These are phyloP conservation scores for Stemphylium vesicarium DNA, from an alignment of 2,329 filamentous ascomycete genomes.

Conservation along the genomic window DNA sequence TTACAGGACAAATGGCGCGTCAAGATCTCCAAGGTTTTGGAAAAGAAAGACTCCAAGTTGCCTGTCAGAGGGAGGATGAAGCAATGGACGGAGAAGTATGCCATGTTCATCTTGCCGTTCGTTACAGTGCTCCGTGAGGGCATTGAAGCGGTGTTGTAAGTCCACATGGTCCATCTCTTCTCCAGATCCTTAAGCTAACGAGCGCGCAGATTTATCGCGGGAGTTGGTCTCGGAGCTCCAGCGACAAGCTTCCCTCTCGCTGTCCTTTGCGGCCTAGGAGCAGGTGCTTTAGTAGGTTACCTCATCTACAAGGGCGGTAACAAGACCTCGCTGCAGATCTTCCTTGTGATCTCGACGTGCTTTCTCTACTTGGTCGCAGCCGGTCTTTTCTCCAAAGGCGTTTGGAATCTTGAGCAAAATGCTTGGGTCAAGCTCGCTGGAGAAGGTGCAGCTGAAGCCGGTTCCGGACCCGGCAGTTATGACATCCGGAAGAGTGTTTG, in stretches of 20 bases:
- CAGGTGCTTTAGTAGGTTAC: conserved; percentile 72
- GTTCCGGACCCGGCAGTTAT: conserved; percentile 75
- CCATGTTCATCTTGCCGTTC: conserved; percentile 86
- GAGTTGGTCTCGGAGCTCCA: conserved; percentile 77
- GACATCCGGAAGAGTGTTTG: conserved; percentile 79
- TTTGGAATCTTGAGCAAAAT: conserved; percentile 77
- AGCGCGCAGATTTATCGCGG: conserved; percentile 71
- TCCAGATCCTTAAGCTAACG: not conserved
- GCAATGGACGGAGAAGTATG: conserved; percentile 75
- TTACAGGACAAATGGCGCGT: conserved; percentile 87
- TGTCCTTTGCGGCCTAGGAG: conserved; percentile 72
- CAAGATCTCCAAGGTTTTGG: conserved; percentile 76
- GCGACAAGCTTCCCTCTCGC: conserved; percentile 79
- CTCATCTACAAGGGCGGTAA: conserved; percentile 78
- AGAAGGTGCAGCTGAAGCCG: conserved; percentile 67
- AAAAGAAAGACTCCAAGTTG: conserved; percentile 56
- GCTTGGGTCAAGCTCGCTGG: conserved; percentile 70
- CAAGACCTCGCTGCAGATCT: conserved; percentile 71
- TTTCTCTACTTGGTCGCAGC: conserved; percentile 84
- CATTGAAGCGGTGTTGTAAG: conserved; percentile 75
- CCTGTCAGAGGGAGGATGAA: conserved; percentile 60
- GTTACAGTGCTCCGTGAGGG: conserved; percentile 87
- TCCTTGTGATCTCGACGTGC: conserved; percentile 82
- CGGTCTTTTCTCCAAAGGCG: conserved; percentile 76
- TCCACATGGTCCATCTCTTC: not conserved